Percentiles rank a stretch among this genome's conserved stretches.
phyloP scores from a whole-genome alignment of 805 yeast genomes.

The Candida coquimbonensis region DNA sequence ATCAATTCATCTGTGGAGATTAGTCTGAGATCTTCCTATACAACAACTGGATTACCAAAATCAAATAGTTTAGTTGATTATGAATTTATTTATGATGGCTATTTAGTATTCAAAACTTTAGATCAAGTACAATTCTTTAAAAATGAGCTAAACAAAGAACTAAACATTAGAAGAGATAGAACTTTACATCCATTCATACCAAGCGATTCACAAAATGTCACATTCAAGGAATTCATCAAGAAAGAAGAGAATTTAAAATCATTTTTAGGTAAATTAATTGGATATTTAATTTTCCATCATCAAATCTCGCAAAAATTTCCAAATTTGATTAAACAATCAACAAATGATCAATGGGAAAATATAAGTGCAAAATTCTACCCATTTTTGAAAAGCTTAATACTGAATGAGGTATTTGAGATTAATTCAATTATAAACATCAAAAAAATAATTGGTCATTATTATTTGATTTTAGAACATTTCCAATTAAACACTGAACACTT shows the following conservation, averaged over 20 bases:
- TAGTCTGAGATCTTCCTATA: conserved; percentile 56
- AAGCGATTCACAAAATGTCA: conserved; percentile 30
- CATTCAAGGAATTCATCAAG: conserved; percentile 23
- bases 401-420: conserved; percentile 33
- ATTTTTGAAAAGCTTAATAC: conserved; percentile 41
- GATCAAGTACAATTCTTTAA: conserved; percentile 57
- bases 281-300: conserved; percentile 73
- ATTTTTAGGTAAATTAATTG: conserved; percentile 57
- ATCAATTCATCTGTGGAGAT: conserved; percentile 84
- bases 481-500: conserved; percentile 53
- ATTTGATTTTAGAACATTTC: conserved; percentile 71
- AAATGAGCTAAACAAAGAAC: conserved; percentile 60
- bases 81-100: conserved; percentile 74
- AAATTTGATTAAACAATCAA: conserved; percentile 42
- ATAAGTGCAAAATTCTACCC: conserved; percentile 54
- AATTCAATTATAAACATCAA: conserved; percentile 40
- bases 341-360: conserved; percentile 72
- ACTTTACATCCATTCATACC: conserved; percentile 58
- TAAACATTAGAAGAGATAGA: conserved; percentile 62
- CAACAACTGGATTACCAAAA: conserved; percentile 31
- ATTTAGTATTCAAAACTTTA: conserved; percentile 72
- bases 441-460: conserved; percentile 53
- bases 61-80: conserved; percentile 41
- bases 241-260: conserved; percentile 41
- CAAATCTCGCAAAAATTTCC: conserved; percentile 60